phyloP scores from a whole-genome alignment of 1,284 basidiomycete genomes.

The Xerocomus amazonicus region DNA sequence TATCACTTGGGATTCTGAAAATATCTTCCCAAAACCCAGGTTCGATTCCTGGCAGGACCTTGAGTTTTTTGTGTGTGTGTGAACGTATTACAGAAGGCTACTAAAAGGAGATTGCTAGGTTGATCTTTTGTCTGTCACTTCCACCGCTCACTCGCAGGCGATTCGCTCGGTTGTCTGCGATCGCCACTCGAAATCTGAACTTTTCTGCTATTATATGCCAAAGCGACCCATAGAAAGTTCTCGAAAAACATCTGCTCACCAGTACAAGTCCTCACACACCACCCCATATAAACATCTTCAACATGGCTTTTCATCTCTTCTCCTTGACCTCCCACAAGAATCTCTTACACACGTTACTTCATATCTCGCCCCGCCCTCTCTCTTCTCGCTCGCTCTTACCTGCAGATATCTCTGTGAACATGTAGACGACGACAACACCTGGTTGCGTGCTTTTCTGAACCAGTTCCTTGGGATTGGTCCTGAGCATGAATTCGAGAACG shows the following conservation, averaged over 20 bases:
- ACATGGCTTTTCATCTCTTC: conserved; percentile 47
- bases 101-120: background rate
- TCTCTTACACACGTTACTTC: conserved; percentile 79
- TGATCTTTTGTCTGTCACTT: background rate
- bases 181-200: conserved; percentile 6
- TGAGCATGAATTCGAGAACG: conserved; percentile 49
- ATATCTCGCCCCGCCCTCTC: conserved; percentile 63
- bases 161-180: conserved; percentile 24
- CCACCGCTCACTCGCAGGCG: conserved; percentile 20
- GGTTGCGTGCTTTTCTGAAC: conserved; percentile 75
- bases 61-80: background rate
- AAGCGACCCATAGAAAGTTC: conserved; percentile 20
- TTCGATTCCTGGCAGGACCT: conserved; percentile 28
- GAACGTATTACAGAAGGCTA: conserved; percentile 6
- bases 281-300: conserved; percentile 28
- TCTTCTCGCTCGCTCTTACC: conserved; percentile 57
- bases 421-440: conserved; percentile 77
- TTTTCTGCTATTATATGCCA: conserved; percentile 29
- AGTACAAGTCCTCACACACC: conserved; percentile 1
- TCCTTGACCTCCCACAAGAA: conserved; percentile 64
- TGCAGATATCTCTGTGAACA: conserved; percentile 58
- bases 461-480: conserved; percentile 67
- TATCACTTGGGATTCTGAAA: conserved; percentile 57
- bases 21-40: conserved; percentile 29
- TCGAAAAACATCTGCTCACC: conserved; percentile 11